These are phyloP conservation scores for Monoraphidium neglectum DNA, from an alignment of 139 green algal genomes.

Conservation along the genomic window DNA sequence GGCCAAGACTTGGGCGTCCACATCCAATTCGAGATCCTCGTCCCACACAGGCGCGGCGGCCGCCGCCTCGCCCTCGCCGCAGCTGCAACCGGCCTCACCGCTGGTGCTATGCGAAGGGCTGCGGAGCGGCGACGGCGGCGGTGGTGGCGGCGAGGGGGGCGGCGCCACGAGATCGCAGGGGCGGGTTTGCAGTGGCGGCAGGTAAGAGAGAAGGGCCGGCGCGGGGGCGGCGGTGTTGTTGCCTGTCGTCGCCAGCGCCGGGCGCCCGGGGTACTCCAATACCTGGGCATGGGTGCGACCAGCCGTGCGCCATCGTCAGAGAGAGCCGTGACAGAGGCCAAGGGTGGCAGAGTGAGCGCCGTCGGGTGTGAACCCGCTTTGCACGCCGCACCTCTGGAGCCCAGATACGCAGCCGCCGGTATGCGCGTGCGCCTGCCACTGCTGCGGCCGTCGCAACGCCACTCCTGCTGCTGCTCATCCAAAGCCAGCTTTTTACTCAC, in stretches of 20 bases:
- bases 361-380: too few relatives aligned
- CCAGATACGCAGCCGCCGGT: too few relatives aligned
- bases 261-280: constrained; percentile 43
- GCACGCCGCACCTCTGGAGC: too few relatives aligned
- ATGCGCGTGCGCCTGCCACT: too few relatives aligned
- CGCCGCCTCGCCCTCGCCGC: background rate
- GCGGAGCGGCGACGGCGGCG: background rate
- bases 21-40: constrained; percentile 47
- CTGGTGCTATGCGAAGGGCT: background rate
- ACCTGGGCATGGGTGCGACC: constrained; percentile 20
- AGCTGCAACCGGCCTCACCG: background rate
- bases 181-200: constrained; percentile 49
- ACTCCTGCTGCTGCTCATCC: too few relatives aligned
- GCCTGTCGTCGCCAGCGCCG: constrained; percentile 32
- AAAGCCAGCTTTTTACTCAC: too few relatives aligned
- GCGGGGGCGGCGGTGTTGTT: constrained; percentile 28
- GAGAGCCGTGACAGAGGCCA: too few relatives aligned
- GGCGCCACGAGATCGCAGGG: constrained; percentile 44
- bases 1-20: constrained; percentile 35
- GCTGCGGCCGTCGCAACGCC: too few relatives aligned
- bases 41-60: constrained; percentile 30
- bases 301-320: too few relatives aligned
- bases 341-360: too few relatives aligned
- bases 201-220: constrained; percentile 31
- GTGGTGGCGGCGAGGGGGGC: background rate